Base-by-base conservation (phyloP, 805 yeast genomes). In the Tetrapisispora pingtungensis region DNA sequence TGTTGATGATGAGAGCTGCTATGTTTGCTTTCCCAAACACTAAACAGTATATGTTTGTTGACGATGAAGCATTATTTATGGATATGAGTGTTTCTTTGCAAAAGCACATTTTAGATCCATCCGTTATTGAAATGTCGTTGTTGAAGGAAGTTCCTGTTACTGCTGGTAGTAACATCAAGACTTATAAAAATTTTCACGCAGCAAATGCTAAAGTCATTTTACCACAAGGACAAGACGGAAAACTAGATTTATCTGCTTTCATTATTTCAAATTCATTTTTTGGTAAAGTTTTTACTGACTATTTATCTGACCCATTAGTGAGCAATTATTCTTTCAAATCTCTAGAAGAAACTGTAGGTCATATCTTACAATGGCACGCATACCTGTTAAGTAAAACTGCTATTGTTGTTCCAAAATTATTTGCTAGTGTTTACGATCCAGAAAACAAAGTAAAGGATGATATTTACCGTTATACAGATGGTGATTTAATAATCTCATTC, bases 321-420 rank as follows among this genome's bases (percentile, higher is more conserved):
- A 73, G 84, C 58, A 71, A 74, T 41, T 87, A 83, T 65, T 64
- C 65, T n/a, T 62, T 65, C 64, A 41, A 44, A 12, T 73, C 73
- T 46, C 51, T 60, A 31, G 61, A 62, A 41, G 74, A 74, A 43
- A 82, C 79, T 5, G 78, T 90, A 36, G 75, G 85, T n/a, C 97
- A 93, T 60, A 70, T 88, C 37, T 69, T 88, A 53, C 97, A 87
- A 64, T 93, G 97, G 98, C 98, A 90, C 60, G 95, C 96, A 12
- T 77, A 75, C 26, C 66, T 84, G 24, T 70, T 93, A 52, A 73
- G 83, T 44, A 82, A 78, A 56, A 71, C 93, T 3, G 82, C 87
- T 0, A 62, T 90, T 14, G 75, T 93, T 1, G 84, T 87, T 12
- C 72, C 79, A 36, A 74, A 78, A 55, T 64, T 74, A 10, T 71